A percentile compares a stretch with the other conserved stretches of the same genome.
phyloP scores from a whole-genome alignment of 352 stramenopile species.

The Globisporangium nunn region DNA sequence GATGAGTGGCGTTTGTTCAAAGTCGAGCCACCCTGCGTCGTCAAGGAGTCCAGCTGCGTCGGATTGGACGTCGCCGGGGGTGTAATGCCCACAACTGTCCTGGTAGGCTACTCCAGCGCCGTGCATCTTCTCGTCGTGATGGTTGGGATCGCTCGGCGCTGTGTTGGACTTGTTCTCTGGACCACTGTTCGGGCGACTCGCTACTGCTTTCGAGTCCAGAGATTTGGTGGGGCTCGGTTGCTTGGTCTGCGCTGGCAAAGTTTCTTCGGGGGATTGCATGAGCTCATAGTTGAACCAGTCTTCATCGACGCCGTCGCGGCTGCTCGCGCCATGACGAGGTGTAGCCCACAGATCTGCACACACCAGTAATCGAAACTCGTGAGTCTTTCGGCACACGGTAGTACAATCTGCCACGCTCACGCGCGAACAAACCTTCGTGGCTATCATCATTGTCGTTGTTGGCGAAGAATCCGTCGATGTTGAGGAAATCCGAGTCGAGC shows the following conservation, averaged over 20 bases:
- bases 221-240: constrained; percentile 1
- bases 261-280: background rate
- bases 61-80: background rate
- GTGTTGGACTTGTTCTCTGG: background rate
- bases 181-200: background rate
- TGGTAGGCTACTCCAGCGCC: constrained; percentile 13
- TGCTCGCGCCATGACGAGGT: background rate
- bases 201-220: background rate
- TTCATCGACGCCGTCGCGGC: constrained; percentile 2
- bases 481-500: constrained; percentile 25
- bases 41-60: constrained; percentile 9
- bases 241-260: background rate
- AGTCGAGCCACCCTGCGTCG: constrained; percentile 26
- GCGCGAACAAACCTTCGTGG: constrained; percentile 2
- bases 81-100: background rate
- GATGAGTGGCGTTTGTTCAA: constrained; percentile 16
- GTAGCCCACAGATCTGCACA: constrained; percentile 17
- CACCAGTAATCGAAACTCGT: background rate
- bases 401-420: background rate
- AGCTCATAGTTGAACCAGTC: constrained; percentile 6
- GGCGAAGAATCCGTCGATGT: constrained; percentile 26
- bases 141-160: constrained; percentile 8
- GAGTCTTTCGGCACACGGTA: background rate
- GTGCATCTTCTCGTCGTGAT: constrained; percentile 6
- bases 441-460: constrained; percentile 14